Percentiles rank a stretch among this genome's conserved stretches.
Evolutionary conservation across 2,329 filamentous ascomycete species (phyloP).

Genomic region (Colletotrichum sp.): DNA sequence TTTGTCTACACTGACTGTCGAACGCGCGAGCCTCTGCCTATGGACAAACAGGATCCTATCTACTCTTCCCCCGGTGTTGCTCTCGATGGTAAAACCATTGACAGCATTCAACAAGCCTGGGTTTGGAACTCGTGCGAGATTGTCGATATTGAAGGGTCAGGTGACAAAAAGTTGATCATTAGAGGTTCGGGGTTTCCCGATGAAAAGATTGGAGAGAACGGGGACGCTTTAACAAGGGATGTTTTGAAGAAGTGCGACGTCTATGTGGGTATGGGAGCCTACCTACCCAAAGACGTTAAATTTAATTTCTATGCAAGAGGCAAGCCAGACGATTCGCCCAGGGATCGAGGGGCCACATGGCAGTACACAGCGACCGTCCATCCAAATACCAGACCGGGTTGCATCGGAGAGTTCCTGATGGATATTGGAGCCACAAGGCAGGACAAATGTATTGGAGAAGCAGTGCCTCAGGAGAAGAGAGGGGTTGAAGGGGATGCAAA

Average conservation of each 20-base stretch:
- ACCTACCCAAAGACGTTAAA: background rate
- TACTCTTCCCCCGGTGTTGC: background rate
- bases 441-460: background rate
- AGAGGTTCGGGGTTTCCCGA: background rate
- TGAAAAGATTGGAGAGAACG: background rate
- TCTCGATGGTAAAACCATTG: background rate
- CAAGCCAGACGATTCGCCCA: background rate
- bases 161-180: background rate
- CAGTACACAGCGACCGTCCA: background rate
- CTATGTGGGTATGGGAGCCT: accelerated
- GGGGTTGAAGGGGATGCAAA: background rate
- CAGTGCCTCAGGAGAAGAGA: background rate
- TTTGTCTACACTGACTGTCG: background rate
- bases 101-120: background rate
- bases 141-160: background rate
- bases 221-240: background rate
- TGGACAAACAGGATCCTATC: background rate
- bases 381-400: background rate
- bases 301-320: background rate
- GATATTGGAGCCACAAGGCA: background rate
- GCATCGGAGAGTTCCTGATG: background rate
- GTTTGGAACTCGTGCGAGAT: background rate
- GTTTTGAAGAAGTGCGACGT: background rate
- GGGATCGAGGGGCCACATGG: background rate
- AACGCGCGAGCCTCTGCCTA: background rate